A percentile compares a stretch with the other conserved stretches of the same genome.
phyloP scores from a whole-genome alignment of 202 grass and related monocot species.

The Cymbopogon flexuosus region DNA sequence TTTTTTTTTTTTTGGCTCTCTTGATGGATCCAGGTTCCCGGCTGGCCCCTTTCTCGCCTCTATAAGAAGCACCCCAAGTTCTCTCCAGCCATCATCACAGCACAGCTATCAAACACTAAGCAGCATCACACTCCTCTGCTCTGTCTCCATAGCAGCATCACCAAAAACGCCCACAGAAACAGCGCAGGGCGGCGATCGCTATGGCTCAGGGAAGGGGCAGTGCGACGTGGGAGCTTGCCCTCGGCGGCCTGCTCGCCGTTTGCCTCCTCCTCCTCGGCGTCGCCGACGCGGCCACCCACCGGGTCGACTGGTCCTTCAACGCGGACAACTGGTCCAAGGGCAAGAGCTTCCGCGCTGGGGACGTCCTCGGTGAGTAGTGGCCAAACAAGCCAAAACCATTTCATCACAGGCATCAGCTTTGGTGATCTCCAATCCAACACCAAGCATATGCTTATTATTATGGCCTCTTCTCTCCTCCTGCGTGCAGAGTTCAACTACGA shows the following conservation, averaged over 20 bases:
- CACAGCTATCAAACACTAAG: not conserved
- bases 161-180: not conserved
- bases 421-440: not conserved
- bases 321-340: constrained; percentile 40
- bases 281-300: constrained; percentile 44
- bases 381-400: not conserved
- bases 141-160: not conserved
- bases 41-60: constrained; percentile 9
- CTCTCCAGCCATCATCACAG: not conserved
- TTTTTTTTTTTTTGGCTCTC: not conserved
- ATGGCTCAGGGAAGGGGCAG: constrained; percentile 83
- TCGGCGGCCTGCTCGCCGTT: constrained; percentile 26
- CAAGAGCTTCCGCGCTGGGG: constrained; percentile 42
- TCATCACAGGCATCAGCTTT: not conserved
- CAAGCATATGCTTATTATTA: not conserved
- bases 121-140: not conserved
- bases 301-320: constrained; percentile 52
- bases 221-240: constrained; percentile 35
- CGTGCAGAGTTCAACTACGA: constrained; percentile 64
- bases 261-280: constrained; percentile 43
- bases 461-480: not conserved
- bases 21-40: constrained; percentile 26
- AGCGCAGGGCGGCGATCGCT: not conserved
- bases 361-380: constrained; percentile 44
- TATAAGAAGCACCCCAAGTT: constrained; percentile 27